Conservation (phyloP, 2,329 filamentous ascomycete genomes). For the Beauveria sp. region DNA sequence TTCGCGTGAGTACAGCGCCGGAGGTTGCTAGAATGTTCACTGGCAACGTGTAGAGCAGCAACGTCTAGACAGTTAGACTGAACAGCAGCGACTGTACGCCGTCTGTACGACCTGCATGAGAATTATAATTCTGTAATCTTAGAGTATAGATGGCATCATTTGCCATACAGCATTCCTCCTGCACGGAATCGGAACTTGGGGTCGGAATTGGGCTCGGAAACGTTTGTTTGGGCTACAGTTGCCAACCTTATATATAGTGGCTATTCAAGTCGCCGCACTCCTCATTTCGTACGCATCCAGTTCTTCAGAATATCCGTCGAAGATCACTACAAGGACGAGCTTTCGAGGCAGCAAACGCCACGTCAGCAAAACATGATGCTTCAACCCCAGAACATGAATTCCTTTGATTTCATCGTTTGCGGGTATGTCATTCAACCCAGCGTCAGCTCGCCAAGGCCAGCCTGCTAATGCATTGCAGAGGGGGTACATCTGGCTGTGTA, state of each 20-base stretch:
- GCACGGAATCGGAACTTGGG: background rate
- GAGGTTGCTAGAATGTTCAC: too few species aligned
- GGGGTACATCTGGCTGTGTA: conserved; percentile 31
- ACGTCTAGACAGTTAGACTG: too few species aligned
- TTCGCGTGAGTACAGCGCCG: too few species aligned
- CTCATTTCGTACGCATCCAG: background rate
- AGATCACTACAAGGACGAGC: too few species aligned
- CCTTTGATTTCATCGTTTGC: conserved; percentile 28
- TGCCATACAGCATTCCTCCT: background rate
- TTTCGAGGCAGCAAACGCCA: too few species aligned
- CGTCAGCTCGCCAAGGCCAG: background rate
- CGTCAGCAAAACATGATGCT: background rate
- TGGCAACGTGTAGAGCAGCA: too few species aligned
- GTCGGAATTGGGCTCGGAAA: background rate
- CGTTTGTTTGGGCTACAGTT: background rate
- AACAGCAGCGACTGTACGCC: too few species aligned
- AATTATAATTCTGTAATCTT: too few species aligned
- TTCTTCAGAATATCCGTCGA: too few species aligned
- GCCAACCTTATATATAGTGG: background rate
- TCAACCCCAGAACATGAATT: background rate
- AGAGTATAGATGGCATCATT: background rate
- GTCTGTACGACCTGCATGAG: background rate
- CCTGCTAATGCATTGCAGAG: conserved; percentile 15
- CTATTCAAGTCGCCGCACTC: background rate
- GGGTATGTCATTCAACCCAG: conserved; percentile 20